These are phyloP conservation scores for Cerrena zonata DNA, from an alignment of 1,284 basidiomycete species.

Conservation along the genomic window DNA sequence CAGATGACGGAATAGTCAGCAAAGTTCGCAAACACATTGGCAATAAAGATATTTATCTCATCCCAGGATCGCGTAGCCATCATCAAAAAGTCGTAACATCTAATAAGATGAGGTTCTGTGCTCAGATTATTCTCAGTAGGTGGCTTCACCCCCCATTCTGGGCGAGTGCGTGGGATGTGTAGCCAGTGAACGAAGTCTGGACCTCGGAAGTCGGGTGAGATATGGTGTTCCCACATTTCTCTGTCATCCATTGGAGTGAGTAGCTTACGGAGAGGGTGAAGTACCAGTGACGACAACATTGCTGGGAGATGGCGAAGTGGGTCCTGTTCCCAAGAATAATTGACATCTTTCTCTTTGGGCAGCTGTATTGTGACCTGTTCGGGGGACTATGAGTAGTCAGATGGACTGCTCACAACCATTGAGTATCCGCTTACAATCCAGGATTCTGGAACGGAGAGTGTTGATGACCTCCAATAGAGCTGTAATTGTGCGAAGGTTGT, in stretches of 20 bases:
- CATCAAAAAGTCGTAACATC: background rate
- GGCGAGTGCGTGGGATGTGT: background rate
- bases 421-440: background rate
- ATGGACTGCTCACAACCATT: background rate
- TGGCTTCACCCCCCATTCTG: background rate
- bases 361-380: background rate
- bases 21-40: background rate
- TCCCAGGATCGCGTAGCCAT: background rate
- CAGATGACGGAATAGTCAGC: background rate
- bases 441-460: background rate
- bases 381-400: background rate
- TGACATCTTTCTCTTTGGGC: background rate
- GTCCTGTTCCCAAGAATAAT: background rate
- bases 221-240: background rate
- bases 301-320: background rate
- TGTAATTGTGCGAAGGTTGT: too few relatives aligned
- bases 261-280: background rate
- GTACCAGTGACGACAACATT: background rate
- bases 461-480: background rate
- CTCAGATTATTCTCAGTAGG: background rate
- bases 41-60: background rate
- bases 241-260: background rate
- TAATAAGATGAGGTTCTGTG: background rate
- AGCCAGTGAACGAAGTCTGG: background rate
- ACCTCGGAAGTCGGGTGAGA: background rate